These are phyloP conservation scores for Coniochaeta hoffmannii DNA, from an alignment of 2,329 filamentous ascomycete species.

Conservation along the genomic window DNA sequence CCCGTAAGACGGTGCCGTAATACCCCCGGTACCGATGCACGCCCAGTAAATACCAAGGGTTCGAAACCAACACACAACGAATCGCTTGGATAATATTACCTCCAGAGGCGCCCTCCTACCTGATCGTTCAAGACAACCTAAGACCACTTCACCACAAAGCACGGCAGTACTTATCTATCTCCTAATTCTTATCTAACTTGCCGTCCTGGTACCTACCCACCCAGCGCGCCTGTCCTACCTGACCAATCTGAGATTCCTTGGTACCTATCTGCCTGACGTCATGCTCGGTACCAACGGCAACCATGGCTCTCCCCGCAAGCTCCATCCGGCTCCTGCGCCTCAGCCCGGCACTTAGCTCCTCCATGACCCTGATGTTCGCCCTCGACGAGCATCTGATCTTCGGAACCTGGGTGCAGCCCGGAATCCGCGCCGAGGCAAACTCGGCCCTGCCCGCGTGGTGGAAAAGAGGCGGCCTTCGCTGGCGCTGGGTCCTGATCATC, in stretches of 20 bases:
- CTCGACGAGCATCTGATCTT: slow-evolving; percentile 4
- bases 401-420: slow-evolving; percentile 1
- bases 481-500: slow-evolving; percentile 3
- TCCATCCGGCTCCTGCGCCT: slow-evolving; percentile 3
- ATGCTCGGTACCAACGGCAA: neutral
- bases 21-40: too few relatives aligned
- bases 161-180: neutral
- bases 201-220: neutral
- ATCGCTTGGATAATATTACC: neutral
- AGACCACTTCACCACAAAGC: neutral
- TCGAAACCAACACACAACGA: neutral
- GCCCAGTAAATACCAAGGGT: neutral
- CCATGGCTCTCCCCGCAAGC: neutral
- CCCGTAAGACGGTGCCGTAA: too few relatives aligned
- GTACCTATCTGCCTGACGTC: neutral
- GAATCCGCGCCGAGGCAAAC: neutral
- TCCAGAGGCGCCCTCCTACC: neutral
- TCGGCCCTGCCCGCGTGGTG: slow-evolving; percentile 2
- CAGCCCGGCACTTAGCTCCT: slow-evolving; percentile 1
- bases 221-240: neutral
- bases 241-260: neutral
- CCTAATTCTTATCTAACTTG: too few relatives aligned
- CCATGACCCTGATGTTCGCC: slow-evolving; percentile 2
- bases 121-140: neutral
- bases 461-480: slow-evolving; percentile 1